Conservation (phyloP, 2,329 filamentous ascomycete species). For the Lachnellula subtilissima region DNA sequence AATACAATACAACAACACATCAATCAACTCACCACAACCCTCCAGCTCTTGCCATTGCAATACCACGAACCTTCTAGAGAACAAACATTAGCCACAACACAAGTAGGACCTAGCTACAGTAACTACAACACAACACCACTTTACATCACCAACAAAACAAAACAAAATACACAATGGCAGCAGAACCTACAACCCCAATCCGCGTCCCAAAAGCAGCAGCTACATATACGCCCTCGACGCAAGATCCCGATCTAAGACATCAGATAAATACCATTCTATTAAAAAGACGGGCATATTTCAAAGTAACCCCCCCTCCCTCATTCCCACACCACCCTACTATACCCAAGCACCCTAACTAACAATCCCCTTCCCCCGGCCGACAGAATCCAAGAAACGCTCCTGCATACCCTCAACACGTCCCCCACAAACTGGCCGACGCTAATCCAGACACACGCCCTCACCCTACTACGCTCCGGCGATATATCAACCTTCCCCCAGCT, state of each 20-base stretch:
- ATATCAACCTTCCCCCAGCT: slow-evolving; percentile 57
- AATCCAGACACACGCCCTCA: slow-evolving; percentile 55
- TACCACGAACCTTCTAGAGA: not conserved
- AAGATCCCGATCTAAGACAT: slow-evolving; percentile 57
- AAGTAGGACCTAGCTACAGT: not conserved
- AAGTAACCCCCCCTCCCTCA: slow-evolving; percentile 40
- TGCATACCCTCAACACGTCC: slow-evolving; percentile 57
- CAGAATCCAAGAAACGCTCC: slow-evolving; percentile 61
- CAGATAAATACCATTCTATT: slow-evolving; percentile 57
- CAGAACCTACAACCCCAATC: slow-evolving; percentile 44
- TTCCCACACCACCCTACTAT: slow-evolving; percentile 1
- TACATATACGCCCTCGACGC: slow-evolving; percentile 54
- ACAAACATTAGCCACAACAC: not conserved
- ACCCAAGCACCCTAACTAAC: slow-evolving; percentile 7
- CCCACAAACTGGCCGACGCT: slow-evolving; percentile 57
- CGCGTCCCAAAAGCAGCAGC: slow-evolving; percentile 53
- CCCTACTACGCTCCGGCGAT: slow-evolving; percentile 56
- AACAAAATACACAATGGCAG: slow-evolving; percentile 15
- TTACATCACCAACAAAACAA: not conserved
- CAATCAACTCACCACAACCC: not conserved
- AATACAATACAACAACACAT: not conserved
- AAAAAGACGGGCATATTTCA: slow-evolving; percentile 52
- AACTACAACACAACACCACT: not conserved
- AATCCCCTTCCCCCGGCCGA: not conserved
- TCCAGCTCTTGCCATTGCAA: not conserved